Conservation (phyloP, 2,329 filamentous ascomycete genomes). For the Chaetomiaceae sp. region DNA sequence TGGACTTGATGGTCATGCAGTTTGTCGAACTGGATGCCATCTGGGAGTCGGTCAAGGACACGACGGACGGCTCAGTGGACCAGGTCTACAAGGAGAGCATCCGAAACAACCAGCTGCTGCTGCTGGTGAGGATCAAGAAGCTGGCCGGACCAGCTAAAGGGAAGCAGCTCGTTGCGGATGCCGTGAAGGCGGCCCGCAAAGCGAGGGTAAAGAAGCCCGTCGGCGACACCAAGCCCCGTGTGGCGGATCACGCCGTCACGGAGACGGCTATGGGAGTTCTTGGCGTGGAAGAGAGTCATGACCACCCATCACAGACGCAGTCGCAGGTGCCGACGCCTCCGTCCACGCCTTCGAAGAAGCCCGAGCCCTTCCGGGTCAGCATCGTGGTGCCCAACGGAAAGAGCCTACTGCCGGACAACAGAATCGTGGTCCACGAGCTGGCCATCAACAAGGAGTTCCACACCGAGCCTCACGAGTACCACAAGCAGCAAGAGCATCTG, state of each 20-base stretch:
- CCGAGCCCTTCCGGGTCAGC: constrained; percentile 30
- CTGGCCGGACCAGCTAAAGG: constrained; percentile 68
- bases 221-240: constrained; percentile 67
- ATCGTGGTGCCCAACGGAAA: constrained; percentile 28
- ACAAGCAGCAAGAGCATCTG: constrained; percentile 50
- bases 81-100: constrained; percentile 77
- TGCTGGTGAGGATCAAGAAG: constrained; percentile 75
- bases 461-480: constrained; percentile 59
- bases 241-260: constrained; percentile 46
- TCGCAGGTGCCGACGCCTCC: constrained; percentile 53
- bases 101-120: constrained; percentile 72
- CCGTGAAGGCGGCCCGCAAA: constrained; percentile 67
- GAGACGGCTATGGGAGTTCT: constrained; percentile 39
- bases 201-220: constrained; percentile 60
- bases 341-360: constrained; percentile 43
- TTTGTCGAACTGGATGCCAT: constrained; percentile 82
- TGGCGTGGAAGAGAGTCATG: constrained; percentile 36
- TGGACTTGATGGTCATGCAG: constrained; percentile 81
- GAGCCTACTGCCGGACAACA: constrained; percentile 65
- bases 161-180: constrained; percentile 68
- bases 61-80: constrained; percentile 66
- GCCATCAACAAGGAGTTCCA: constrained; percentile 75
- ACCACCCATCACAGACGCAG: constrained; percentile 40
- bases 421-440: constrained; percentile 72
- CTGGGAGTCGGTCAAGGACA: constrained; percentile 76